phyloP scores from a whole-genome alignment of 2,329 filamentous ascomycete species.

The Lomentospora prolificans region DNA sequence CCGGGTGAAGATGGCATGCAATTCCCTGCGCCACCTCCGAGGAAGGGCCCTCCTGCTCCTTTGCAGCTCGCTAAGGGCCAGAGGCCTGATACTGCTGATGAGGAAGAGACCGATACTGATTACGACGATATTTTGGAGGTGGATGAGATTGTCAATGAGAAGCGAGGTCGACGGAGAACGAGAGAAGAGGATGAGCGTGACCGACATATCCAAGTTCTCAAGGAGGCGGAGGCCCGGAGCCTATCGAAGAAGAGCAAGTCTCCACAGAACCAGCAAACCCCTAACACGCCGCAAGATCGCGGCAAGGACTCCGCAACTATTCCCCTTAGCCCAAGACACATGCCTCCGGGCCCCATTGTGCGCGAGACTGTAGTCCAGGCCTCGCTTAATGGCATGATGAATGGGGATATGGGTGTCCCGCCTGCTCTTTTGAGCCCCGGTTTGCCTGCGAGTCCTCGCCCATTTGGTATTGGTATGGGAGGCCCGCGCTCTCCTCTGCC shows the following conservation, averaged over 20 bases:
- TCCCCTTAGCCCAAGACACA: conserved; percentile 27
- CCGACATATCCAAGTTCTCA: conserved; percentile 56
- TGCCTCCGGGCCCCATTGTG: conserved; percentile 22
- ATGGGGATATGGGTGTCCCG: conserved; percentile 24
- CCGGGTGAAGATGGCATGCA: conserved; percentile 35
- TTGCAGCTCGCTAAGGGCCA: conserved; percentile 52
- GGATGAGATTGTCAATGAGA: conserved; percentile 48
- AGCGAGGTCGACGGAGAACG: conserved; percentile 71
- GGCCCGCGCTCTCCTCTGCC: conserved; percentile 13
- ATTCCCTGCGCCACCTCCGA: conserved; percentile 52
- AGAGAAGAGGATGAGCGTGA: conserved; percentile 79
- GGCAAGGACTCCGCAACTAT: conserved; percentile 16
- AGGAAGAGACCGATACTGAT: conserved; percentile 65
- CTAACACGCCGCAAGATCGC: background rate
- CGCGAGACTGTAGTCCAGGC: conserved; percentile 29
- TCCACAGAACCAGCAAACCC: conserved; percentile 25
- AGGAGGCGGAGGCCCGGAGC: conserved; percentile 62
- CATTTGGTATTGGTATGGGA: conserved; percentile 36
- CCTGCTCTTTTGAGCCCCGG: conserved; percentile 48
- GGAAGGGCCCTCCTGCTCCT: conserved; percentile 80
- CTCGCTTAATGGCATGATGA: conserved; percentile 44
- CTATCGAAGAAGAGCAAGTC: conserved; percentile 63
- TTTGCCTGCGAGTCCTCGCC: conserved; percentile 50
- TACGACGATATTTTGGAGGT: conserved; percentile 71
- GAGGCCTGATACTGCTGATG: conserved; percentile 28